These are phyloP conservation scores for Gyrodon lividus DNA, from an alignment of 768 basidiomycete species.

Conservation along the genomic window DNA sequence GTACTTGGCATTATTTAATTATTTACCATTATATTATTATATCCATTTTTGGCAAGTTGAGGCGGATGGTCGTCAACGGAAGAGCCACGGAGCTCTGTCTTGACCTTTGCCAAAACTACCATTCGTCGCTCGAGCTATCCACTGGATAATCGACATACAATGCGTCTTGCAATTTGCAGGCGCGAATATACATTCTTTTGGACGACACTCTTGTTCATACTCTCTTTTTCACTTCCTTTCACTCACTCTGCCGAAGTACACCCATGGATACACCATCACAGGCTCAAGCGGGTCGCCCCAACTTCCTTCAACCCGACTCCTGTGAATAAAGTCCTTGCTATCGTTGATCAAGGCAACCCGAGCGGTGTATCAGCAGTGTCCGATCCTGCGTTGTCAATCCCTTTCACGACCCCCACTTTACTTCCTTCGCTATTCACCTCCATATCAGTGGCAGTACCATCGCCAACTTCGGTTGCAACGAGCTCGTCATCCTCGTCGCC, in stretches of 20 bases:
- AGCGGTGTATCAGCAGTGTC: not conserved
- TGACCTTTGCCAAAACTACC: not conserved
- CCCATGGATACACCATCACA: conserved; percentile 1
- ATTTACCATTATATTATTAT: too few relatives aligned
- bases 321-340: not conserved
- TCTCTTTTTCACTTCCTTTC: conserved; percentile 1
- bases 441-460: too few relatives aligned
- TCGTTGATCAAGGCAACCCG: not conserved
- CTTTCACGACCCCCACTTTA: not conserved
- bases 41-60: too few relatives aligned
- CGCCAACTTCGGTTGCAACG: not conserved
- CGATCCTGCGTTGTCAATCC: not conserved
- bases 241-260: not conserved
- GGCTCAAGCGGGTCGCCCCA: conserved; percentile 4
- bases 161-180: not conserved
- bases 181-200: conserved; percentile 11
- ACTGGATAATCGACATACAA: not conserved
- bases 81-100: too few relatives aligned
- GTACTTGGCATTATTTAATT: too few relatives aligned
- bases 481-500: not conserved
- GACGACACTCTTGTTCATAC: conserved; percentile 8
- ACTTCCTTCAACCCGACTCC: not conserved
- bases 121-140: not conserved
- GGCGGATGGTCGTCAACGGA: too few relatives aligned
- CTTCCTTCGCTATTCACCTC: not conserved